A percentile compares a stretch with the other conserved stretches of the same genome.
phyloP scores from a whole-genome alignment of 352 stramenopile species.

The Pythium vanterpoolii region DNA sequence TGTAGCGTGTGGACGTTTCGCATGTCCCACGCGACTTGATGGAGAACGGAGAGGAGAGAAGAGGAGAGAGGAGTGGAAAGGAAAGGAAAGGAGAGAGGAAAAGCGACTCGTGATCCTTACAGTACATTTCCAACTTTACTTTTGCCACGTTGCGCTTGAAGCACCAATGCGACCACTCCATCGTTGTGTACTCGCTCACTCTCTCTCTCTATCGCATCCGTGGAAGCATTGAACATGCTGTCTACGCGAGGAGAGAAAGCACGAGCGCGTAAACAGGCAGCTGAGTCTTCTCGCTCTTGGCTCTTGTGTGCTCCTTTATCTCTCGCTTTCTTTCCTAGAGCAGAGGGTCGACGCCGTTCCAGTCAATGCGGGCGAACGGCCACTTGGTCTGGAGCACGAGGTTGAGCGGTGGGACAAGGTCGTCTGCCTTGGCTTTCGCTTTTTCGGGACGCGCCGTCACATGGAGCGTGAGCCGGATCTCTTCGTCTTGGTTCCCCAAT shows the following conservation, averaged over 20 bases:
- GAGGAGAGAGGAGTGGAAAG: neutral
- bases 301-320: neutral
- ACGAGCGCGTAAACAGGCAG: neutral
- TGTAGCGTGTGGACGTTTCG: too few species aligned
- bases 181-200: too few species aligned
- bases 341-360: slow-evolving; percentile 86
- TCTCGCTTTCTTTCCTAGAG: slow-evolving; percentile 33
- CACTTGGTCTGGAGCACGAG: slow-evolving; percentile 90
- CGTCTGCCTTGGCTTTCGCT: slow-evolving; percentile 36
- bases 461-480: slow-evolving; percentile 63
- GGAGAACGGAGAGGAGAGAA: too few species aligned
- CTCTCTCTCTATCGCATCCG: neutral
- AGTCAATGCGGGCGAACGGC: slow-evolving; percentile 70
- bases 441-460: slow-evolving; percentile 28
- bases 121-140: neutral
- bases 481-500: slow-evolving; percentile 86
- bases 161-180: neutral
- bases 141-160: neutral
- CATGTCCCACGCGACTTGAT: too few species aligned
- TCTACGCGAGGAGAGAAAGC: neutral
- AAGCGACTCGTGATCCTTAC: neutral
- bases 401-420: slow-evolving; percentile 84
- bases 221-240: slow-evolving; percentile 3
- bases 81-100: too few species aligned
- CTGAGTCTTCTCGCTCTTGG: too few species aligned